Evolutionary conservation across 106 monocot genomes (phyloP).

Genomic region (Apostasia ramifera): DNA sequence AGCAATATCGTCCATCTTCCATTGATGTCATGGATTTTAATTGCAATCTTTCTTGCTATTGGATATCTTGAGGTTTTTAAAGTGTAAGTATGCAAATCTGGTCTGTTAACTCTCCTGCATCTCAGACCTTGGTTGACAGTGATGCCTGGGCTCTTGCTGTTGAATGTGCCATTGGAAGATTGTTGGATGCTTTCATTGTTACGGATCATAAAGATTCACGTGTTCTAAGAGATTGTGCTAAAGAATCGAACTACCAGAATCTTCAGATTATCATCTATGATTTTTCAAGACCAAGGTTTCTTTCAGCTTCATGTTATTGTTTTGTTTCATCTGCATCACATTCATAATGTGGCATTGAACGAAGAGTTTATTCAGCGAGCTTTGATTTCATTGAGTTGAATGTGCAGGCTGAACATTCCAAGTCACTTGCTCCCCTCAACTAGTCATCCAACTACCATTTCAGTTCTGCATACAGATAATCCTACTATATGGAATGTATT

Average conservation of each 20-base stretch:
- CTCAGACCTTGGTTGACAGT: conserved; percentile 62
- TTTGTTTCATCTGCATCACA: not conserved
- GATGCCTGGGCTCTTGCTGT: conserved; percentile 83
- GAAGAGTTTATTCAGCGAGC: not conserved
- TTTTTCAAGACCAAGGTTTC: conserved; percentile 74
- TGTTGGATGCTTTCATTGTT: conserved; percentile 93
- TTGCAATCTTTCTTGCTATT: not conserved
- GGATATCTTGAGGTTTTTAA: too few relatives aligned
- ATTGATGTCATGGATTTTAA: not conserved
- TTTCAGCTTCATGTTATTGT: not conserved
- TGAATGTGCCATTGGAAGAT: conserved; percentile 69
- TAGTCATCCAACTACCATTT: conserved; percentile 69
- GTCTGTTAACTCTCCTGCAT: conserved; percentile 1
- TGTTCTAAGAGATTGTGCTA: conserved; percentile 73
- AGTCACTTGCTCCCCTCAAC: conserved; percentile 69
- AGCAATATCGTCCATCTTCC: too few relatives aligned
- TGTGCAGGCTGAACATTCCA: conserved; percentile 71
- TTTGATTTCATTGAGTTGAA: conserved; percentile 1
- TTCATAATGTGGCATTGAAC: not conserved
- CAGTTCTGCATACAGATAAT: conserved; percentile 76
- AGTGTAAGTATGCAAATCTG: too few relatives aligned
- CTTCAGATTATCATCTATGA: conserved; percentile 94
- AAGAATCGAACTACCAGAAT: conserved; percentile 73
- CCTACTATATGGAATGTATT: conserved; percentile 75
- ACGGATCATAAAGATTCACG: conserved; percentile 78